These are phyloP conservation scores for Conticribra guillardii DNA, from an alignment of 108 stramenopile genomes.

Conservation along the genomic window DNA sequence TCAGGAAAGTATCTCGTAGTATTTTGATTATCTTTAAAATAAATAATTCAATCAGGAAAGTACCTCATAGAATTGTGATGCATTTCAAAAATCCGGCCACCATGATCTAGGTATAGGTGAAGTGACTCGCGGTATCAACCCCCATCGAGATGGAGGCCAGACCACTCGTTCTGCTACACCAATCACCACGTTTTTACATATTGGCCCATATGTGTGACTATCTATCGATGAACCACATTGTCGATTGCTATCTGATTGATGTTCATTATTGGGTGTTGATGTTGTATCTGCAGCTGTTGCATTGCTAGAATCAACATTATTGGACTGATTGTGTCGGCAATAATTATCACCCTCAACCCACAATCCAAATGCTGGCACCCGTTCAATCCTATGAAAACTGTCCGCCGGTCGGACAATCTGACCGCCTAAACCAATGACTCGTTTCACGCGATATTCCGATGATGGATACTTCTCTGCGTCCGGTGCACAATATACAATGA, in stretches of 20 bases:
- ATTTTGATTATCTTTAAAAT: too few species aligned
- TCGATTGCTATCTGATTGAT: neutral
- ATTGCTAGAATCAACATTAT: neutral
- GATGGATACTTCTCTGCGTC: conserved; percentile 47
- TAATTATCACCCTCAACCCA: conserved; percentile 79
- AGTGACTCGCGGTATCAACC: conserved; percentile 29
- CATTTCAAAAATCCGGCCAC: conserved; percentile 32
- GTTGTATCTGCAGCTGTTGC: neutral
- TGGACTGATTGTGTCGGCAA: neutral
- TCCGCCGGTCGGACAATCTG: conserved; percentile 48
- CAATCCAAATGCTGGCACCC: conserved; percentile 48
- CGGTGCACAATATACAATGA: conserved; percentile 37
- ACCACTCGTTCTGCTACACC: conserved; percentile 74
- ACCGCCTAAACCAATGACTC: conserved; percentile 72
- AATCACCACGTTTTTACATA: conserved; percentile 72
- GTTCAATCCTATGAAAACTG: conserved; percentile 12
- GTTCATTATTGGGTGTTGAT: conserved; percentile 17
- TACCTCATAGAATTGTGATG: too few species aligned
- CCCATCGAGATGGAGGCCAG: conserved; percentile 80
- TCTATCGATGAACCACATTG: conserved; percentile 57
- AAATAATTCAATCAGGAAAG: too few species aligned
- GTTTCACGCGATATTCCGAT: conserved; percentile 59
- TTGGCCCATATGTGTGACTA: conserved; percentile 59
- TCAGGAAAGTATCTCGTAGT: too few species aligned
- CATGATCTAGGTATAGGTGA: conserved; percentile 32